These are phyloP conservation scores for Sanchytrium tribonematis DNA, from an alignment of 371 early-diverging fungal genomes.

Conservation along the genomic window DNA sequence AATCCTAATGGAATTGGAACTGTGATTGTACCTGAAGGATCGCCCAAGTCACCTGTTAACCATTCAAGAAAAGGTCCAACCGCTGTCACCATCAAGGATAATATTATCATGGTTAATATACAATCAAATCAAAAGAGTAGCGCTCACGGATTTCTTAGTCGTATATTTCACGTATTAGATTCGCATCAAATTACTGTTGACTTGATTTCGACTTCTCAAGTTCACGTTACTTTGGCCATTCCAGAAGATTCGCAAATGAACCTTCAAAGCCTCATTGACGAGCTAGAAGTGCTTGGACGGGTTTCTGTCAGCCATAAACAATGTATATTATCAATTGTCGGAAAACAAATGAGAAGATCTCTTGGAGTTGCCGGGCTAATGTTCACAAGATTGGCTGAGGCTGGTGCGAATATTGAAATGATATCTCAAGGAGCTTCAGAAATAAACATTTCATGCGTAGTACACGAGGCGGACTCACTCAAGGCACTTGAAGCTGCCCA, in stretches of 20 bases:
- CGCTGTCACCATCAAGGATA: constrained; percentile 87
- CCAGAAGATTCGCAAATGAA: constrained; percentile 28
- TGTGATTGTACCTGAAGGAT: constrained; percentile 46
- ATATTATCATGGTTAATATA: constrained; percentile 64
- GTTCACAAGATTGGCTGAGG: constrained; percentile 63
- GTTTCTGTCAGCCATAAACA: not conserved
- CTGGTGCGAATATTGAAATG: constrained; percentile 86
- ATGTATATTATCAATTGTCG: constrained; percentile 68
- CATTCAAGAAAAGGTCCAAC: constrained; percentile 22
- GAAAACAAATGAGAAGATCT: constrained; percentile 78
- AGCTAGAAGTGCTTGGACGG: constrained; percentile 15
- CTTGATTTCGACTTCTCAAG: constrained; percentile 77
- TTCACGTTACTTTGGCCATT: constrained; percentile 83
- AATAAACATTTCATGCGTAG: constrained; percentile 89
- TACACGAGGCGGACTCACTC: constrained; percentile 34
- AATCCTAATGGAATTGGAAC: constrained; percentile 70
- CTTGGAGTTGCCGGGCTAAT: constrained; percentile 77
- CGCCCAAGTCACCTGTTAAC: constrained; percentile 1
- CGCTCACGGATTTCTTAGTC: constrained; percentile 78
- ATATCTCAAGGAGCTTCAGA: constrained; percentile 88
- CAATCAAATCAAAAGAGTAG: constrained; percentile 78
- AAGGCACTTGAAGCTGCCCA: constrained; percentile 65
- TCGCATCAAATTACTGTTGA: constrained; percentile 67
- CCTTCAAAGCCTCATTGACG: constrained; percentile 31
- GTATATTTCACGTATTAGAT: constrained; percentile 67